These are phyloP conservation scores for Aurantiochytrium sp. DNA, from an alignment of 108 stramenopile species.

Conservation along the genomic window DNA sequence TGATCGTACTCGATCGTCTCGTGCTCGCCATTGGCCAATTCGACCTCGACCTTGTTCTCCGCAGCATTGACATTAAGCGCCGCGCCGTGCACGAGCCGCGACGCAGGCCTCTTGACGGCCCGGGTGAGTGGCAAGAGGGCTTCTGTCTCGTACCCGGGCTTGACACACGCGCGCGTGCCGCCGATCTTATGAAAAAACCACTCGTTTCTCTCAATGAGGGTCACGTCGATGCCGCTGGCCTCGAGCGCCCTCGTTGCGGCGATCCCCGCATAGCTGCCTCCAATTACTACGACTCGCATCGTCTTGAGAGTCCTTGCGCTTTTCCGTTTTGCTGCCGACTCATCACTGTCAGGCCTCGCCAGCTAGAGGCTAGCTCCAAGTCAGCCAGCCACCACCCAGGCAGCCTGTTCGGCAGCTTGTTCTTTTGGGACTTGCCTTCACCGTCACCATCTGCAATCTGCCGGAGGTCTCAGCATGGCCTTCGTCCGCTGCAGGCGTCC, in stretches of 20 bases:
- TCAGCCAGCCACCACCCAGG: too few relatives aligned
- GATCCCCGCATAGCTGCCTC: not conserved
- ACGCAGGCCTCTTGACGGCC: not conserved
- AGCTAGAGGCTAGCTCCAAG: too few relatives aligned
- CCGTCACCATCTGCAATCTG: too few relatives aligned
- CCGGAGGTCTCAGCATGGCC: too few relatives aligned
- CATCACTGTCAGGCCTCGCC: too few relatives aligned
- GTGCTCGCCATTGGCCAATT: not conserved
- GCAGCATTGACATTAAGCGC: not conserved
- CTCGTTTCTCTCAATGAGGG: not conserved
- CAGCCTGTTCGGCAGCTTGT: too few relatives aligned
- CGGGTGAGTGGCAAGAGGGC: not conserved
- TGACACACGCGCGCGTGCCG: not conserved
- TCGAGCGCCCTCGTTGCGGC: not conserved
- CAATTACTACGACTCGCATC: not conserved
- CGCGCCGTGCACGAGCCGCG: not conserved
- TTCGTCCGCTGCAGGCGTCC: too few relatives aligned
- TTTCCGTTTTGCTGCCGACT: too few relatives aligned
- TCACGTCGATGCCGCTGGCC: not conserved
- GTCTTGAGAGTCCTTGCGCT: too few relatives aligned
- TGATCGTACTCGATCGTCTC: not conserved
- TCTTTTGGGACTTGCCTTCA: too few relatives aligned
- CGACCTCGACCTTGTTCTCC: not conserved
- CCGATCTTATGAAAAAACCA: slow-evolving; percentile 12
- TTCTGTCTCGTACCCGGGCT: not conserved